Conservation (phyloP, 2,329 filamentous ascomycete species). For the Sarocladium oryzae region DNA sequence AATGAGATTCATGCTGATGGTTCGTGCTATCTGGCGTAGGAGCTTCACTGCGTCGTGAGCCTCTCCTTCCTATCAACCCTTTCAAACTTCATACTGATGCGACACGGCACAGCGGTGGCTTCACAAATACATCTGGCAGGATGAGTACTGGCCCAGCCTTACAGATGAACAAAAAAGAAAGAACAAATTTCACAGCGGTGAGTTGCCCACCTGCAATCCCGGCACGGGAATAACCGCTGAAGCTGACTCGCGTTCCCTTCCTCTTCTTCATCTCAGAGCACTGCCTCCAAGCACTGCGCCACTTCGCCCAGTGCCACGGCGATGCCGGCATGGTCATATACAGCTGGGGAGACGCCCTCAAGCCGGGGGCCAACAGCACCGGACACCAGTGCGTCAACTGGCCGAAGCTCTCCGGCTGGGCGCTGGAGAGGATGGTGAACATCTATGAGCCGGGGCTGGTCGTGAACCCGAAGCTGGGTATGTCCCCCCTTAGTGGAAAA, state of each 20-base stretch:
- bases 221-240: too few species aligned
- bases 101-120: slow-evolving; percentile 1
- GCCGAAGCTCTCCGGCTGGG: slow-evolving; percentile 71
- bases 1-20: too few species aligned
- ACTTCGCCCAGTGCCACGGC: slow-evolving; percentile 9
- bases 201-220: neutral
- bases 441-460: slow-evolving; percentile 34
- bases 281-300: slow-evolving; percentile 6
- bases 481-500: too few species aligned
- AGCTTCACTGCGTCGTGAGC: too few species aligned
- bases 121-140: slow-evolving; percentile 11
- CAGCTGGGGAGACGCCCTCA: slow-evolving; percentile 9
- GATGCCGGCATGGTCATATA: slow-evolving; percentile 11
- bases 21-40: too few species aligned
- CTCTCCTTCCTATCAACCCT: too few species aligned
- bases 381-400: neutral
- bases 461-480: too few species aligned
- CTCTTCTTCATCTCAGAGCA: neutral
- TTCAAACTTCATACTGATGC: neutral
- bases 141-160: slow-evolving; percentile 9
- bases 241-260: too few species aligned
- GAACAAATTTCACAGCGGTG: slow-evolving; percentile 11
- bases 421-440: slow-evolving; percentile 62
- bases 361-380: slow-evolving; percentile 8
- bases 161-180: slow-evolving; percentile 9